Evolutionary conservation across 2,329 filamentous ascomycete species (phyloP).

Genomic region (Nigrospora osmanthi): DNA sequence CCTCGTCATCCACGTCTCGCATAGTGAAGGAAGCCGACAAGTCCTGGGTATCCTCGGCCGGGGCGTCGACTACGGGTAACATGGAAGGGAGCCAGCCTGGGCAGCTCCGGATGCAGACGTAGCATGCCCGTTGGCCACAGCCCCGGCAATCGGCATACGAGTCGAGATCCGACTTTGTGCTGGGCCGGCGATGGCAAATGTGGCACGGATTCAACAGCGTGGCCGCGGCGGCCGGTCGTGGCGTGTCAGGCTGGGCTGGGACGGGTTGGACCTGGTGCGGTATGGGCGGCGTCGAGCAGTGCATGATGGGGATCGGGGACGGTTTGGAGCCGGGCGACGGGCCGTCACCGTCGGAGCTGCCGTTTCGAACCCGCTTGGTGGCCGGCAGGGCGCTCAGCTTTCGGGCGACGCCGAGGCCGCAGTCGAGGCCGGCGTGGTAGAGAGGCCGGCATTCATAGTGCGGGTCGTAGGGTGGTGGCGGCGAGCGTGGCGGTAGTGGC

Average conservation of each 20-base stretch:
- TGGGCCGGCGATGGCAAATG: constrained; percentile 59
- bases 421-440: constrained; percentile 1
- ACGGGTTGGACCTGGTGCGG: constrained; percentile 8
- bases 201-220: constrained; percentile 51
- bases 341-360: constrained; percentile 9
- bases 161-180: constrained; percentile 57
- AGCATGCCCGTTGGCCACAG: constrained; percentile 57
- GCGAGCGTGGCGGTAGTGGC: no score
- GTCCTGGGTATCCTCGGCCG: constrained; percentile 7
- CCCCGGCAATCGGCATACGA: constrained; percentile 57
- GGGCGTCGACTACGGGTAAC: constrained; percentile 1
- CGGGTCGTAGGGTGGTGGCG: no score
- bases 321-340: constrained; percentile 2
- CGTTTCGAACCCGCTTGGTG: constrained; percentile 17
- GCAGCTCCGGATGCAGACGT: constrained; percentile 60
- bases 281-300: constrained; percentile 10
- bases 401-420: constrained; percentile 11
- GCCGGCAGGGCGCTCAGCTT: constrained; percentile 18
- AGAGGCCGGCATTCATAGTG: background rate
- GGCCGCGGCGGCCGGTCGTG: constrained; percentile 11
- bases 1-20: constrained; percentile 35
- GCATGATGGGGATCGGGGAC: constrained; percentile 15
- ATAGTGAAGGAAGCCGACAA: constrained; percentile 40
- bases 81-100: constrained; percentile 34
- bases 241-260: constrained; percentile 4